These are phyloP conservation scores for Neoboletus subvelutipes DNA, from an alignment of 768 basidiomycete genomes.

Conservation along the genomic window DNA sequence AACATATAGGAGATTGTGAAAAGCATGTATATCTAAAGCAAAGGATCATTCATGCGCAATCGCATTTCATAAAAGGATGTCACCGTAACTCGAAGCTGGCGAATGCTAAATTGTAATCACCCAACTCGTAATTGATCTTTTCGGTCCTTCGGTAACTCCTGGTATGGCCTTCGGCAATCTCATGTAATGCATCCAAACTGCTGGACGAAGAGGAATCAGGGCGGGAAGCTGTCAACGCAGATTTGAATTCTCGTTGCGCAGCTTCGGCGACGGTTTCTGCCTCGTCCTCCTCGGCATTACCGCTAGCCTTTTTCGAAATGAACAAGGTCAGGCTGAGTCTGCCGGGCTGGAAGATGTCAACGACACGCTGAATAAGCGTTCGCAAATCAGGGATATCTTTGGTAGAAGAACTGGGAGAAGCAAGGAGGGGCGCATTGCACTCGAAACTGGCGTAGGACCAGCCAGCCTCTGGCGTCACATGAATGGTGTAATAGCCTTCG, in stretches of 20 bases:
- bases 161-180: slow-evolving; percentile 19
- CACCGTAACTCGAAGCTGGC: slow-evolving; percentile 72
- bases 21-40: slow-evolving; percentile 20
- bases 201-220: slow-evolving; percentile 26
- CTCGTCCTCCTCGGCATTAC: slow-evolving; percentile 41
- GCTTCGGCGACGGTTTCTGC: slow-evolving; percentile 62
- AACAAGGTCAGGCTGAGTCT: slow-evolving; percentile 87
- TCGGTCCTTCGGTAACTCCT: slow-evolving; percentile 78
- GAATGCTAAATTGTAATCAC: slow-evolving; percentile 87
- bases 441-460: slow-evolving; percentile 99
- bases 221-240: slow-evolving; percentile 48
- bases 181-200: slow-evolving; percentile 15
- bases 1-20: slow-evolving; percentile 16
- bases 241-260: slow-evolving; percentile 71
- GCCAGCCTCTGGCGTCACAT: slow-evolving; percentile 96
- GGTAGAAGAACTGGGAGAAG: slow-evolving; percentile 29
- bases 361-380: slow-evolving; percentile 83
- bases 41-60: slow-evolving; percentile 20
- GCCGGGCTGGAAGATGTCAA: slow-evolving; percentile 89
- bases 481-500: slow-evolving; percentile 97
- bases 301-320: slow-evolving; percentile 65
- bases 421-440: slow-evolving; percentile 83
- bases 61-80: slow-evolving; percentile 15
- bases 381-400: slow-evolving; percentile 68
- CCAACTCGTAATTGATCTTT: slow-evolving; percentile 98